phyloP scores from a whole-genome alignment of 2,329 filamentous ascomycete genomes.

The Colletotrichum phormii region DNA sequence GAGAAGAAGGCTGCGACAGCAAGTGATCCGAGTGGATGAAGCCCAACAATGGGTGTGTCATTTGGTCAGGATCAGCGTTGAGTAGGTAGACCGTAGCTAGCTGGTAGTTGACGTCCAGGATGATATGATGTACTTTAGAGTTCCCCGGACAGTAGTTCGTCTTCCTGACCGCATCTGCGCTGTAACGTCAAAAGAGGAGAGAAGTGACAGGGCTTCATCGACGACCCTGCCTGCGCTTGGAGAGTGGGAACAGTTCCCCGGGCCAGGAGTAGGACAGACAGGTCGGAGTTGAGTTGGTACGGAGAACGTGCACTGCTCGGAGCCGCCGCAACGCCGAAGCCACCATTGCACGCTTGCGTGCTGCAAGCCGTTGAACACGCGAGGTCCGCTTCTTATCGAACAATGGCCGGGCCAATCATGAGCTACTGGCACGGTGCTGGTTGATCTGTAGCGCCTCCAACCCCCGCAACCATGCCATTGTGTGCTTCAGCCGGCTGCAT shows the following conservation, averaged over 20 bases:
- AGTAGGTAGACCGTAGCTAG: not conserved
- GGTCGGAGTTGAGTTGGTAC: not conserved
- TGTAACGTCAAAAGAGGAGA: constrained; percentile 4
- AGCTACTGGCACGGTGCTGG: not conserved
- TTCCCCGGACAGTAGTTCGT: constrained; percentile 14
- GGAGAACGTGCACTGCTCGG: constrained; percentile 1
- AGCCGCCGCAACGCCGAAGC: constrained; percentile 6
- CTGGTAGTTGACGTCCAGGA: not conserved
- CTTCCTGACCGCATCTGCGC: not conserved
- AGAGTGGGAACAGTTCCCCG: constrained; percentile 12
- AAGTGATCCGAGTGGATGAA: not conserved
- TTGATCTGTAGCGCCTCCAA: constrained; percentile 4
- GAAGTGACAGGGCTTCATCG: not conserved
- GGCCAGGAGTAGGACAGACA: not conserved
- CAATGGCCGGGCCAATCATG: constrained; percentile 7
- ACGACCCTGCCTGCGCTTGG: not conserved
- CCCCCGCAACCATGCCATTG: constrained; percentile 20
- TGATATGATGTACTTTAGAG: constrained; percentile 1
- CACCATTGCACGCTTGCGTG: constrained; percentile 1
- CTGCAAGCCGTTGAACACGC: constrained; percentile 17
- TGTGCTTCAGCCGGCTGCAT: constrained; percentile 12
- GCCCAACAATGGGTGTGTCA: not conserved
- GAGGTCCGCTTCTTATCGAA: constrained; percentile 4
- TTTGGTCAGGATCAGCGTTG: not conserved
- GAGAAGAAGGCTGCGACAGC: not conserved